These are phyloP conservation scores for Hirschfeldia incana DNA, from an alignment of 345 rosid genomes.

Conservation along the genomic window DNA sequence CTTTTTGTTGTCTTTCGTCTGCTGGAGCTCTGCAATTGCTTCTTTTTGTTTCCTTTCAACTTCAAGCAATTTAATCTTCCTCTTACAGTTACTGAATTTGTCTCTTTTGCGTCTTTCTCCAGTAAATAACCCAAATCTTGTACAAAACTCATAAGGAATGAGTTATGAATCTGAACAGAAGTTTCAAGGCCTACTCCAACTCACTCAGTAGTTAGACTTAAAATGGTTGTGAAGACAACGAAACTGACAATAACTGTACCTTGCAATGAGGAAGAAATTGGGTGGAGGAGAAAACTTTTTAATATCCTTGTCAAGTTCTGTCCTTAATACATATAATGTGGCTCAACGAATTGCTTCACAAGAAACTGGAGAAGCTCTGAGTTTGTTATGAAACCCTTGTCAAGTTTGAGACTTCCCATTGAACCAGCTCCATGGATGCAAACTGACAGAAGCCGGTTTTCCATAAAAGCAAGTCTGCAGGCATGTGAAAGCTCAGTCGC, in stretches of 20 bases:
- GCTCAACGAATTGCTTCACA: not conserved
- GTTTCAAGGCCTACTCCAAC: not conserved
- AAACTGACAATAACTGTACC: too few relatives aligned
- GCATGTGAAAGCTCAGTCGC: not conserved
- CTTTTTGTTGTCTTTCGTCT: not conserved
- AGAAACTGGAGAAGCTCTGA: not conserved
- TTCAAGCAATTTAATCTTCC: conserved; percentile 25
- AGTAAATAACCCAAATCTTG: too few relatives aligned
- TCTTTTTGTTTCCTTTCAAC: not conserved
- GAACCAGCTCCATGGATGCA: not conserved
- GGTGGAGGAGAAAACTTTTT: conserved; percentile 19
- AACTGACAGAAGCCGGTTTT: not conserved
- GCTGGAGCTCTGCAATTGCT: not conserved
- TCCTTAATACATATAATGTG: not conserved
- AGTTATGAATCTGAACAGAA: not conserved
- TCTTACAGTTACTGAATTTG: conserved; percentile 4
- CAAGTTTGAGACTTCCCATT: not conserved
- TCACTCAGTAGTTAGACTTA: not conserved
- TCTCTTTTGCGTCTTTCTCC: not conserved
- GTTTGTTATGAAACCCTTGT: not conserved
- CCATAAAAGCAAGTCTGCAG: not conserved
- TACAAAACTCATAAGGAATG: too few relatives aligned
- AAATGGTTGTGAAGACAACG: not conserved
- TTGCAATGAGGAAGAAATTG: conserved; percentile 14
- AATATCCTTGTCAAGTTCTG: conserved; percentile 35